Conservation (phyloP, 352 stramenopile genomes). For the Globisporangium parvum region DNA sequence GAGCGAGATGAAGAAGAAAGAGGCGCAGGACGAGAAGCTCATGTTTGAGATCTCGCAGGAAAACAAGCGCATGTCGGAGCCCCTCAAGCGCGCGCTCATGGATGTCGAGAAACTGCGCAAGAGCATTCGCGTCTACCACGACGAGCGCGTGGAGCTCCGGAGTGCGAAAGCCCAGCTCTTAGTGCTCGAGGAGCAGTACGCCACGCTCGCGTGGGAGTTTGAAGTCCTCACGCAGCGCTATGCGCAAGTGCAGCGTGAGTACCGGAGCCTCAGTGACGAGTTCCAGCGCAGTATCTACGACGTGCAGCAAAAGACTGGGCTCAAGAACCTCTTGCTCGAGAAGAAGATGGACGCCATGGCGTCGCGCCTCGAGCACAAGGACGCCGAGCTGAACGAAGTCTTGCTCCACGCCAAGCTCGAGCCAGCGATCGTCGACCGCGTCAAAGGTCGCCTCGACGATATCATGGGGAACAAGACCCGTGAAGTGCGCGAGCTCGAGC, state of each 20-base stretch:
- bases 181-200: slow-evolving; percentile 86
- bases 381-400: slow-evolving; percentile 91
- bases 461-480: slow-evolving; percentile 88
- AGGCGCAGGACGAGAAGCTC: slow-evolving; percentile 91
- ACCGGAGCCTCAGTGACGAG: slow-evolving; percentile 83
- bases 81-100: slow-evolving; percentile 85
- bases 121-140: slow-evolving; percentile 61
- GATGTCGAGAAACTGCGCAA: slow-evolving; percentile 71
- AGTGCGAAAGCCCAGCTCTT: slow-evolving; percentile 67
- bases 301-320: slow-evolving; percentile 91
- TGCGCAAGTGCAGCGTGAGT: slow-evolving; percentile 79
- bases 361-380: slow-evolving; percentile 85
- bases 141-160: slow-evolving; percentile 64
- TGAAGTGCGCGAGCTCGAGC: slow-evolving; percentile 78
- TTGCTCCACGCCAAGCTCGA: slow-evolving; percentile 89
- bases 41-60: slow-evolving; percentile 94
- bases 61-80: slow-evolving; percentile 94
- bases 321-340: slow-evolving; percentile 93
- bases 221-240: slow-evolving; percentile 90
- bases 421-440: slow-evolving; percentile 66
- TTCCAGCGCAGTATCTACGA: slow-evolving; percentile 90
- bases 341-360: slow-evolving; percentile 89
- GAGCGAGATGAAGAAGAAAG: slow-evolving; percentile 91
- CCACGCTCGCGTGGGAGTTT: slow-evolving; percentile 90
- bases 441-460: slow-evolving; percentile 85